Percentiles rank a stretch among this genome's conserved stretches.
Evolutionary conservation across 129 eudicot genomes (phyloP).

Genomic region (Tagetes erecta): DNA sequence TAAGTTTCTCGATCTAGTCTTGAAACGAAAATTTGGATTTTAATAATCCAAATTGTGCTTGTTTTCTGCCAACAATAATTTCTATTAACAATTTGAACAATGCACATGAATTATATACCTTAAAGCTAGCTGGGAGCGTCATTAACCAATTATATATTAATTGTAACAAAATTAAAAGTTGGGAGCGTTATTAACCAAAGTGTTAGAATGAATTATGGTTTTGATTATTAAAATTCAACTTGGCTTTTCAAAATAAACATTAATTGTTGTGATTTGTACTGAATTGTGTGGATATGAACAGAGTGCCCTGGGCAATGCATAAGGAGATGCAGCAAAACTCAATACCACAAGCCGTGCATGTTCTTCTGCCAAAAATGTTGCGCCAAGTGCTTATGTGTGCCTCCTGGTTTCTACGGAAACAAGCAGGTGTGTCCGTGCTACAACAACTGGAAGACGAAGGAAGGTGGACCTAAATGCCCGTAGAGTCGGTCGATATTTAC

Average conservation of each 20-base stretch:
- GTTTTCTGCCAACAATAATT: too few relatives aligned
- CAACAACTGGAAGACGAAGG: constrained; percentile 94
- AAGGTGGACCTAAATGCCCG: constrained; percentile 93
- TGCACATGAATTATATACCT: too few relatives aligned
- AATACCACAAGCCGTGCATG: constrained; percentile 89
- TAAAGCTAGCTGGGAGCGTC: too few relatives aligned
- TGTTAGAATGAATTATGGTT: background rate
- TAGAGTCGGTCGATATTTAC: constrained; percentile 16
- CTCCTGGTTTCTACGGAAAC: constrained; percentile 81
- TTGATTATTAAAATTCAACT: background rate
- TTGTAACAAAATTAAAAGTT: too few relatives aligned
- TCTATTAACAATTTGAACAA: too few relatives aligned
- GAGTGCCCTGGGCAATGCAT: constrained; percentile 74
- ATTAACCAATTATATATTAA: too few relatives aligned
- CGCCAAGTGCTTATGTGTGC: constrained; percentile 76
- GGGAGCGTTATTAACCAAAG: too few relatives aligned
- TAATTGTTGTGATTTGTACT: background rate
- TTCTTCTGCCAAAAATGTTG: constrained; percentile 86
- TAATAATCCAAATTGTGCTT: too few relatives aligned
- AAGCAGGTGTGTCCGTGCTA: constrained; percentile 89
- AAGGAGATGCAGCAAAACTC: constrained; percentile 77
- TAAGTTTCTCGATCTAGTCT: constrained; percentile 37
- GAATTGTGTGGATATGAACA: constrained; percentile 36
- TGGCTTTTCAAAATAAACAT: too few relatives aligned
- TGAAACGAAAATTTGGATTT: too few relatives aligned